Percentiles rank a stretch among this genome's conserved stretches.
These are phyloP conservation scores for Linum usitatissimum DNA, from an alignment of 345 rosid genomes.

Conservation along the genomic window DNA sequence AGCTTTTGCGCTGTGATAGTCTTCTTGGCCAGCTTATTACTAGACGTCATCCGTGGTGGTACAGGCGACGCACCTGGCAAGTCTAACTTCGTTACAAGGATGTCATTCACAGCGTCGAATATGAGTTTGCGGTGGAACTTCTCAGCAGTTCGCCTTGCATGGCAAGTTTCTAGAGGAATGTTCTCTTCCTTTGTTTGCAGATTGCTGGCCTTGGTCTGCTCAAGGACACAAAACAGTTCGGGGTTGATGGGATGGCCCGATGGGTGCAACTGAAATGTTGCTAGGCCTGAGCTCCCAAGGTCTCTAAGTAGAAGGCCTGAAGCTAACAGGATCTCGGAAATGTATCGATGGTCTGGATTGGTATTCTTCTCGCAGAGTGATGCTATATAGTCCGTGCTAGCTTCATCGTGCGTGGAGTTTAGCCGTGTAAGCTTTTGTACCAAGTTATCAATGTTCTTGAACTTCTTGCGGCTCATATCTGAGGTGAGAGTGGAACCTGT, in stretches of 20 bases:
- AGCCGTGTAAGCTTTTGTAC: constrained; percentile 79
- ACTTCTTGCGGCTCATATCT: constrained; percentile 71
- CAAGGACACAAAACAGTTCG: constrained; percentile 72
- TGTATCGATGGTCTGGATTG: constrained; percentile 83
- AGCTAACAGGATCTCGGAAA: constrained; percentile 84
- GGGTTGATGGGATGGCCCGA: constrained; percentile 93
- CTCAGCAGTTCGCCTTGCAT: constrained; percentile 27
- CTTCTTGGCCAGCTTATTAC: constrained; percentile 38
- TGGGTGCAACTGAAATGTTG: constrained; percentile 66
- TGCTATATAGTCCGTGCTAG: constrained; percentile 82
- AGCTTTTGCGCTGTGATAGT: constrained; percentile 63
- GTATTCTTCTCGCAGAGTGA: constrained; percentile 68
- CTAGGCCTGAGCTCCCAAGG: constrained; percentile 38
- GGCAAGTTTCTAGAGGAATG: constrained; percentile 3
- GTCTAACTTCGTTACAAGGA: constrained; percentile 54
- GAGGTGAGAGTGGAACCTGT: constrained; percentile 36
- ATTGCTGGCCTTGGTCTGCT: constrained; percentile 68
- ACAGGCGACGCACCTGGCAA: constrained; percentile 21
- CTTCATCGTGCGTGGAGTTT: constrained; percentile 83
- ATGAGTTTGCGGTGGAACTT: constrained; percentile 64
- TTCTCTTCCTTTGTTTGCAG: constrained; percentile 37
- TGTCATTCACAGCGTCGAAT: constrained; percentile 79
- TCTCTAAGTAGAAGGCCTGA: constrained; percentile 86
- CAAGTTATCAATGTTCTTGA: constrained; percentile 72
- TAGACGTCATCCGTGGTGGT: constrained; percentile 45